These are phyloP conservation scores for Helotiales sp. DNA, from an alignment of 2,329 filamentous ascomycete genomes.

Conservation along the genomic window DNA sequence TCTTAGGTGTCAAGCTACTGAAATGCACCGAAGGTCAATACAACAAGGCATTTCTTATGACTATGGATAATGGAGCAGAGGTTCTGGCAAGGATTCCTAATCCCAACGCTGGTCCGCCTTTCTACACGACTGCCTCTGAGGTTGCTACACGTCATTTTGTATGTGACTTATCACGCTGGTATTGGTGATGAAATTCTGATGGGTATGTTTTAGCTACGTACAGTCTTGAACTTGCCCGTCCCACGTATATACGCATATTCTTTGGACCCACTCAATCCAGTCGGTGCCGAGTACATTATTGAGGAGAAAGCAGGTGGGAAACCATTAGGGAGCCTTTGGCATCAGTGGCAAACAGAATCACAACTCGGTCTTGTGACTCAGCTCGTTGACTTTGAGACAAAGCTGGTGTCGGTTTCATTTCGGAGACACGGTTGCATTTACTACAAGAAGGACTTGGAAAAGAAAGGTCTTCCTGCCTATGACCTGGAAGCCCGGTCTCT, in stretches of 20 bases:
- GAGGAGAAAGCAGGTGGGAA: slow-evolving; percentile 39
- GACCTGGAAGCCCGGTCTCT: no score
- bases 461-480: slow-evolving; percentile 33
- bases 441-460: slow-evolving; percentile 34
- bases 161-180: neutral
- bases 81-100: slow-evolving; percentile 29
- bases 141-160: slow-evolving; percentile 30
- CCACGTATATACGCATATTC: slow-evolving; percentile 23
- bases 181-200: neutral
- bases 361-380: slow-evolving; percentile 37
- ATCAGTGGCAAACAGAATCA: slow-evolving; percentile 26
- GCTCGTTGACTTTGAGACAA: slow-evolving; percentile 38
- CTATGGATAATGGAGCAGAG: slow-evolving; percentile 31
- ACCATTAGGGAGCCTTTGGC: slow-evolving; percentile 34
- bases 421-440: slow-evolving; percentile 41
- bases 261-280: slow-evolving; percentile 24
- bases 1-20: slow-evolving; percentile 26
- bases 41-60: slow-evolving; percentile 39
- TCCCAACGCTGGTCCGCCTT: slow-evolving; percentile 21
- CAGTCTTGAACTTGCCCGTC: slow-evolving; percentile 22
- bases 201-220: slow-evolving; percentile 17
- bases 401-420: slow-evolving; percentile 38
- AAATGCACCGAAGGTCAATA: slow-evolving; percentile 40
- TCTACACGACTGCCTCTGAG: slow-evolving; percentile 26
- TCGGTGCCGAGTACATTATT: slow-evolving; percentile 39